Base-by-base conservation (phyloP, 768 basidiomycete genomes). In the Panaeolus cyanescens region DNA sequence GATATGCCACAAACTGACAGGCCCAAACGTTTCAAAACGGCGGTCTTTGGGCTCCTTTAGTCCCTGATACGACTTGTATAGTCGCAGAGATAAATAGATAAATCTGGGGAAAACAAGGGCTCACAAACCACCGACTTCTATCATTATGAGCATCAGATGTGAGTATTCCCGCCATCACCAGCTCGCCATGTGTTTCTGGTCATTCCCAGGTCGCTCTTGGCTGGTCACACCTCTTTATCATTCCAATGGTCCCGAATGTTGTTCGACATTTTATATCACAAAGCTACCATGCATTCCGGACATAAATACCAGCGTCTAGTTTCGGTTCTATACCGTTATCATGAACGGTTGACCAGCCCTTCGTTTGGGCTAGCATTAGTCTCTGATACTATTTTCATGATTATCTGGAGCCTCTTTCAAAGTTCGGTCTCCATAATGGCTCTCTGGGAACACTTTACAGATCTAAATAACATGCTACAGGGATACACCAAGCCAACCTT, bases 221-320 rank as follows among this genome's bases (percentile, higher is more conserved):
- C 45, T 50, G 25, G 25, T 50, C 19, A 50, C 45, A 50, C 45
- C 45, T 28, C 45, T 50, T 50, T 50, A 50, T 50, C 45, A 50
- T 45, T 25, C 42, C 28, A 50, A 15, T 13, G 22, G 15, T 50
- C 13, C 45, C 45, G 22, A 50, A 30, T 34, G 6, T 13, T 13
- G 33, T 25, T 10, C 45, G n/a, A n/a, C n/a, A n/a, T n/a, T n/a
- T n/a, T n/a, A n/a, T n/a, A n/a, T n/a, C n/a, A n/a, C n/a, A n/a
- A n/a, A n/a, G n/a, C n/a, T n/a, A n/a, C n/a, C n/a, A n/a, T n/a
- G n/a, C n/a, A n/a, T n/a, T n/a, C n/a, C n/a, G n/a, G n/a, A n/a
- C n/a, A n/a, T n/a, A n/a, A n/a, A n/a, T n/a, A n/a, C n/a, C n/a
- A n/a, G n/a, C n/a, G n/a, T n/a, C n/a, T n/a, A n/a, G n/a, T n/a